Conservation (phyloP, 2,329 filamentous ascomycete species). For the Colletotrichum gloeosporioides region DNA sequence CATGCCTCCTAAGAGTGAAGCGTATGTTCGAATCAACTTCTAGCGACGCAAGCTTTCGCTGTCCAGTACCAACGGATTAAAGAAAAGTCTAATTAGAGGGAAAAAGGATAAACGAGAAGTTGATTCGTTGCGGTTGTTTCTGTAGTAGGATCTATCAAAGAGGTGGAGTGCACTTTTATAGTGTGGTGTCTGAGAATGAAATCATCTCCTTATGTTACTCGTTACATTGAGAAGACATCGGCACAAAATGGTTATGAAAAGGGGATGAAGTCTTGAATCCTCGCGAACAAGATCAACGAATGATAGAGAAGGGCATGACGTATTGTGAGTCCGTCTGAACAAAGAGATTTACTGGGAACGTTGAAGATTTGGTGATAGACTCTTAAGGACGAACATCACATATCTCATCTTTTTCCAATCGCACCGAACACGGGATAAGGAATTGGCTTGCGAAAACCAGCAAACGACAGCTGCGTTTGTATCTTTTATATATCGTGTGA, state of each 20-base stretch:
- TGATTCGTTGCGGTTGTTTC: not conserved
- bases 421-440: accelerated
- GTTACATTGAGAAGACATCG: not conserved
- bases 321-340: too few species aligned
- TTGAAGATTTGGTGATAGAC: too few species aligned
- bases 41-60: accelerated
- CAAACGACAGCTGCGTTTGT: not conserved
- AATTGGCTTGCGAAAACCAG: not conserved
- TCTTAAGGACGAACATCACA: not conserved
- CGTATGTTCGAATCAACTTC: not conserved
- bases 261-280: accelerated
- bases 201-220: not conserved
- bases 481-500: not conserved
- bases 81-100: not conserved
- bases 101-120: not conserved
- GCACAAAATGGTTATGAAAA: accelerated
- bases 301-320: not conserved
- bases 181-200: not conserved
- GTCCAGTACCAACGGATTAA: accelerated
- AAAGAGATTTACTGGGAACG: too few species aligned
- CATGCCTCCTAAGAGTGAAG: accelerated
- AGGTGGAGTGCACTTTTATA: not conserved
- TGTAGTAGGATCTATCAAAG: accelerated
- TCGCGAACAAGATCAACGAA: accelerated
- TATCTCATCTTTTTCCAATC: not conserved